A percentile compares a stretch with the other conserved stretches of the same genome.
These are phyloP conservation scores for Chytriomyces sp. DNA, from an alignment of 192 early-diverging fungal genomes.

Conservation along the genomic window DNA sequence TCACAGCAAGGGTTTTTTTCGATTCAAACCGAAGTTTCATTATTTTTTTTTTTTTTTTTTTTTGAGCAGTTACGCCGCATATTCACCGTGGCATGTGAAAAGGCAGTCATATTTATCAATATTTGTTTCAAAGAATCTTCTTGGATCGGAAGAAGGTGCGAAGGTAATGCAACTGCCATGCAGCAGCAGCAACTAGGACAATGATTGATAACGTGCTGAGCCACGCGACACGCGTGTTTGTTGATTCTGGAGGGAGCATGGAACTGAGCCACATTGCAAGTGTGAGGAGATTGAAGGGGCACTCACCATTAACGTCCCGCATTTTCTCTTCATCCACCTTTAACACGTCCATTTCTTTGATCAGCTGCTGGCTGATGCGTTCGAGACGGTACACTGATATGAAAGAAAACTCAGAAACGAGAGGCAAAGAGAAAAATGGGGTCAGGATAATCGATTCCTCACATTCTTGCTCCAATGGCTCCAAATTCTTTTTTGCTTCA, in stretches of 20 bases:
- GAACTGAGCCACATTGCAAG: no score
- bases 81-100: no score
- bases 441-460: no score
- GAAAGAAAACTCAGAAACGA: no score
- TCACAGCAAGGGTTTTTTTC: no score
- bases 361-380: slow-evolving; percentile 73
- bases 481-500: slow-evolving; percentile 78
- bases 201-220: slow-evolving; percentile 79
- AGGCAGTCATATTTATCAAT: no score
- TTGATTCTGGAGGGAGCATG: slow-evolving; percentile 65
- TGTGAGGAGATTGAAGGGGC: not conserved
- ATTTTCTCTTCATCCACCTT: slow-evolving; percentile 80
- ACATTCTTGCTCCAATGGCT: slow-evolving; percentile 84
- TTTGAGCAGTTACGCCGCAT: no score
- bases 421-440: no score
- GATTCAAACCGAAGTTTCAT: no score
- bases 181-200: slow-evolving; percentile 69
- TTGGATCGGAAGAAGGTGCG: slow-evolving; percentile 42
- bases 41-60: no score
- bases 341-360: slow-evolving; percentile 85
- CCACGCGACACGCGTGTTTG: slow-evolving; percentile 85
- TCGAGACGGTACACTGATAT: slow-evolving; percentile 70
- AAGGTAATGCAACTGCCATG: slow-evolving; percentile 82
- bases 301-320: slow-evolving; percentile 85
- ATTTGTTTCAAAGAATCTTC: not conserved